A percentile compares a stretch with the other conserved stretches of the same genome.
Evolutionary conservation across 768 basidiomycete species (phyloP).

Genomic region (Leccinum ochraceum): DNA sequence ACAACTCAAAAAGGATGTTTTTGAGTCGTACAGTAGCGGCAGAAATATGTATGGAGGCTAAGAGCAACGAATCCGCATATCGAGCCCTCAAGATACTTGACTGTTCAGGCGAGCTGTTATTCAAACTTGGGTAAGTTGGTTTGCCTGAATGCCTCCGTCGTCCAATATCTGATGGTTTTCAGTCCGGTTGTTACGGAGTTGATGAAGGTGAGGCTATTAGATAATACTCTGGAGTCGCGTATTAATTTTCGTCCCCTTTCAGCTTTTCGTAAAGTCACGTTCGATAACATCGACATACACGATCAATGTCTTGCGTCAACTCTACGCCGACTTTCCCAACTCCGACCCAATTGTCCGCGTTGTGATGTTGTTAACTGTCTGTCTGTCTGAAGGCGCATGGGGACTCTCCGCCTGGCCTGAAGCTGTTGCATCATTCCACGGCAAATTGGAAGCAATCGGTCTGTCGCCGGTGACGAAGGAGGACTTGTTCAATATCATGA

Average conservation of each 20-base stretch:
- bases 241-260: conserved; percentile 12
- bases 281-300: conserved; percentile 55
- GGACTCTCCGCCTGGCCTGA: conserved; percentile 30
- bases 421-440: conserved; percentile 37
- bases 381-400: conserved; percentile 40
- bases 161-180: conserved; percentile 15
- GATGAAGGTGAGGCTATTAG: conserved; percentile 51
- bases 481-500: conserved; percentile 62
- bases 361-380: conserved; percentile 72
- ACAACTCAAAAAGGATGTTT: conserved; percentile 61
- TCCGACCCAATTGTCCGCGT: conserved; percentile 60
- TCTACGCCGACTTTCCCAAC: conserved; percentile 69
- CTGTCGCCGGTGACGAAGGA: conserved; percentile 55
- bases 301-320: conserved; percentile 55
- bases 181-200: conserved; percentile 58
- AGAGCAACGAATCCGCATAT: conserved; percentile 69
- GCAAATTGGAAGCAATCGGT: conserved; percentile 55
- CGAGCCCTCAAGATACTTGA: conserved; percentile 66
- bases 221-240: background rate
- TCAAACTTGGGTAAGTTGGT: conserved; percentile 60
- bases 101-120: conserved; percentile 63
- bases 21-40: conserved; percentile 81
- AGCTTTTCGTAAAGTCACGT: conserved; percentile 73
- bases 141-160: background rate
- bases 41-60: conserved; percentile 81